Evolutionary conservation across 1,284 basidiomycete genomes (phyloP), one percentile per base, ranked within the genome.

Genomic region (Neonothopanus nambi): DNA sequence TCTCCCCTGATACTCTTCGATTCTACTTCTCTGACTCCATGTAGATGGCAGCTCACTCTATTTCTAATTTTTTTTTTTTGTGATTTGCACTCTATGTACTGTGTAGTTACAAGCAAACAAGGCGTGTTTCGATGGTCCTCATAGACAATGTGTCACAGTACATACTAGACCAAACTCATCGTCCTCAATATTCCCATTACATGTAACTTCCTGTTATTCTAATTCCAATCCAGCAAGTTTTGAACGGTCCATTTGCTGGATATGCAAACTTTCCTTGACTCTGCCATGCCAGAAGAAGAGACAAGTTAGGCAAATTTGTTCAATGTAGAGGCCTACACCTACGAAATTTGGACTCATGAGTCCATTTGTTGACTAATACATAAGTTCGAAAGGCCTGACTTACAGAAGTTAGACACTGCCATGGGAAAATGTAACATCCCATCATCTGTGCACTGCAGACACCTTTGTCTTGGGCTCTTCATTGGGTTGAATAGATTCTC

Each of bases 241-340:
- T n/a, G n/a, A n/a, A n/a, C n/a, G n/a, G n/a, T n/a, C n/a, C n/a
- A n/a, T n/a, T n/a, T n/a, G n/a, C n/a, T n/a, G n/a, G n/a, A n/a
- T n/a, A n/a, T n/a, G n/a, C n/a, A n/a, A n/a, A n/a, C 51, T 7
- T 57, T 58, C 18, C 68, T 61, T 12, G 70, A 52, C 2, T 43
- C 45, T 8, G 45, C 58, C 11, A 59, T 57, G 6, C 69, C 60
- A 0, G 75, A 88, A 87, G 70, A 88, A 87, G n/a, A 89, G 70
- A 5, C 80, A 81, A 6, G 79, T 75, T 13, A 89, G 68, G 59
- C 80, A 85, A 38, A 88, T 68, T 63, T 87, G 82, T 56, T 79
- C 76, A 61, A 89, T 83, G 65, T 89, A 90, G 41, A 87, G 70
- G 1, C 87, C 89, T 17, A 85, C 82, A 62, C 91, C 77, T 79